Conservation (phyloP, 306 rosid species). For the Canavalia gladiata region DNA sequence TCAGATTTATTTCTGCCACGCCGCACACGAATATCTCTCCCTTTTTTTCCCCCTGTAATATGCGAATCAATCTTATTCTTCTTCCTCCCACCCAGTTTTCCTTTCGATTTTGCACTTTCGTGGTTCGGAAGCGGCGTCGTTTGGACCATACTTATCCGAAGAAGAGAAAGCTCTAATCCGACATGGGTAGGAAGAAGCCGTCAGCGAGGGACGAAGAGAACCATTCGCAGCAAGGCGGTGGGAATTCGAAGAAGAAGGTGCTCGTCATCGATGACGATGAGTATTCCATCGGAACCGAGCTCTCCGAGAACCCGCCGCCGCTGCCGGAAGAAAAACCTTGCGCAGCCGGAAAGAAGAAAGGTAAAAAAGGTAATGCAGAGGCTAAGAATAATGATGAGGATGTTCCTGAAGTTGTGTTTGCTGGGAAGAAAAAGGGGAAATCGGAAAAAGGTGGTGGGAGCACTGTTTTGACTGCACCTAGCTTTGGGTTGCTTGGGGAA, state of each 20-base stretch:
- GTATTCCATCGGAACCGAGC: constrained; percentile 73
- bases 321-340: constrained; percentile 61
- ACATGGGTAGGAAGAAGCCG: constrained; percentile 89
- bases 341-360: constrained; percentile 79
- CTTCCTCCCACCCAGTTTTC: neutral
- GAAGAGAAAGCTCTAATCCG: constrained; percentile 39
- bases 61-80: constrained; percentile 30
- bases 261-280: constrained; percentile 80
- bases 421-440: constrained; percentile 84
- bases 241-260: constrained; percentile 83
- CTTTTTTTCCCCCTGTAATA: neutral
- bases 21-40: neutral
- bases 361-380: constrained; percentile 70
- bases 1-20: neutral
- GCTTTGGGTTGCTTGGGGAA: constrained; percentile 81
- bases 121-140: constrained; percentile 32
- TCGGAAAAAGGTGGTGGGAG: constrained; percentile 76
- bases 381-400: constrained; percentile 51
- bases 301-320: constrained; percentile 61
- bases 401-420: constrained; percentile 48
- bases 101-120: constrained; percentile 39
- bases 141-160: constrained; percentile 18
- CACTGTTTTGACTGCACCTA: constrained; percentile 55
- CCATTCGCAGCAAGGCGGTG: constrained; percentile 60
- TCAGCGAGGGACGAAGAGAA: constrained; percentile 71